A percentile compares a stretch with the other conserved stretches of the same genome.
Evolutionary conservation across 2,329 filamentous ascomycete species (phyloP).

Genomic region (Albophoma yamanashiensis): DNA sequence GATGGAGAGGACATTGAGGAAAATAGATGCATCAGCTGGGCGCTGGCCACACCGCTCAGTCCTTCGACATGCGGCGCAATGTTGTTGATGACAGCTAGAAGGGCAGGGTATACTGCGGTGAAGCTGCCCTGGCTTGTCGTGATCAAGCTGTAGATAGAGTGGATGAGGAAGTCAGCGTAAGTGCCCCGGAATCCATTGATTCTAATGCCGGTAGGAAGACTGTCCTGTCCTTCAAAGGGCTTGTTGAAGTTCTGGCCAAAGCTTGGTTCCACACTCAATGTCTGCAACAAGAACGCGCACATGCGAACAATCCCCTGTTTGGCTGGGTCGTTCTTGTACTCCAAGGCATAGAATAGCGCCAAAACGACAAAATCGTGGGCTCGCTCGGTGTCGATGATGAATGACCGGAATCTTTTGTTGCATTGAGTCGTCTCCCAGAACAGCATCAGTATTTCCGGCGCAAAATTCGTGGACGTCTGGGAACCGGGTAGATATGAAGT

Average conservation of each 20-base stretch:
- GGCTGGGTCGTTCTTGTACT: slow-evolving; percentile 73
- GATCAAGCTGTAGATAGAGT: slow-evolving; percentile 88
- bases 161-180: slow-evolving; percentile 89
- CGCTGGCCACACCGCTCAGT: slow-evolving; percentile 62
- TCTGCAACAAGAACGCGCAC: slow-evolving; percentile 96
- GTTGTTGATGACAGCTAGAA: slow-evolving; percentile 89
- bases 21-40: slow-evolving; percentile 79
- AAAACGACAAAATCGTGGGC: slow-evolving; percentile 89
- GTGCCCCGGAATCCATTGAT: slow-evolving; percentile 78
- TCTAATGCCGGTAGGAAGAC: slow-evolving; percentile 69
- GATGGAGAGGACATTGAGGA: slow-evolving; percentile 87
- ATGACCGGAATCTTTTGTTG: slow-evolving; percentile 93
- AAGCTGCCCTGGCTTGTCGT: slow-evolving; percentile 84
- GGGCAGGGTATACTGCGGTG: slow-evolving; percentile 81
- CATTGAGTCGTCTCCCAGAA: slow-evolving; percentile 97
- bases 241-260: slow-evolving; percentile 89
- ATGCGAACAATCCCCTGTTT: slow-evolving; percentile 91
- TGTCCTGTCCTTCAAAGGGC: slow-evolving; percentile 79
- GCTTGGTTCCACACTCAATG: slow-evolving; percentile 81
- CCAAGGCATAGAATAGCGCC: slow-evolving; percentile 84
- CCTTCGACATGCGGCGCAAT: slow-evolving; percentile 75
- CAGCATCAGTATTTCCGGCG: slow-evolving; percentile 90
- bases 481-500: slow-evolving; percentile 80
- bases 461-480: slow-evolving; percentile 72
- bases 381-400: slow-evolving; percentile 91